phyloP scores from a whole-genome alignment of 345 rosid species.

The Eucalyptus albens region DNA sequence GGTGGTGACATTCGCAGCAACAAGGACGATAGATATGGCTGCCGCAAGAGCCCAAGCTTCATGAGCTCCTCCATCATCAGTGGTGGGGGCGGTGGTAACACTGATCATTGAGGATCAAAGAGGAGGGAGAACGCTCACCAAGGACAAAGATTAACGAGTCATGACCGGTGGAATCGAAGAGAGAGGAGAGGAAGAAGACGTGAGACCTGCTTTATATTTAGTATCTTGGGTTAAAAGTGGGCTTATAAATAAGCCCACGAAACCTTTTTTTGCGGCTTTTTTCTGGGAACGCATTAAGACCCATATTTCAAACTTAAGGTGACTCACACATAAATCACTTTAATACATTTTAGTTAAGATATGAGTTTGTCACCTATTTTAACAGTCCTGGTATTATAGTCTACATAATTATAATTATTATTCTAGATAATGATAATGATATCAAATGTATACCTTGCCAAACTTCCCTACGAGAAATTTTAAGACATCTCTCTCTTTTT shows the following conservation, averaged over 20 bases:
- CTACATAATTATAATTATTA: not conserved
- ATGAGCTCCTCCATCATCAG: not conserved
- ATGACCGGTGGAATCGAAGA: not conserved
- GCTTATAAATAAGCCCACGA: not conserved
- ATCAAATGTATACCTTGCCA: not conserved
- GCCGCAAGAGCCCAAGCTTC: not conserved
- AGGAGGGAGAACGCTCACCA: not conserved
- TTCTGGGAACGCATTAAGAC: not conserved
- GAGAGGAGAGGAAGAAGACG: not conserved
- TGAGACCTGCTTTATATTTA: not conserved
- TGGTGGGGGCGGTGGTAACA: not conserved
- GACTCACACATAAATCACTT: not conserved
- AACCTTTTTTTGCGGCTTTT: not conserved
- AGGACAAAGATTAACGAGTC: not conserved
- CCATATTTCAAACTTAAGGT: not conserved
- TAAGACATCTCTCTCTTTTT: accelerated
- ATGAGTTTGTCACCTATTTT: not conserved
- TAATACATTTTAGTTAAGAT: not conserved
- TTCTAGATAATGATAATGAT: too few species aligned
- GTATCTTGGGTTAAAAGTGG: not conserved
- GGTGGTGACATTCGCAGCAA: not conserved
- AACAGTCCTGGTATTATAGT: not conserved
- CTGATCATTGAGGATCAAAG: not conserved
- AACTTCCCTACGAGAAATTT: not conserved
- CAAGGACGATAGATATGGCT: not conserved